Base-by-base conservation (phyloP, 2,329 filamentous ascomycete genomes). In the Hortaea werneckii region DNA sequence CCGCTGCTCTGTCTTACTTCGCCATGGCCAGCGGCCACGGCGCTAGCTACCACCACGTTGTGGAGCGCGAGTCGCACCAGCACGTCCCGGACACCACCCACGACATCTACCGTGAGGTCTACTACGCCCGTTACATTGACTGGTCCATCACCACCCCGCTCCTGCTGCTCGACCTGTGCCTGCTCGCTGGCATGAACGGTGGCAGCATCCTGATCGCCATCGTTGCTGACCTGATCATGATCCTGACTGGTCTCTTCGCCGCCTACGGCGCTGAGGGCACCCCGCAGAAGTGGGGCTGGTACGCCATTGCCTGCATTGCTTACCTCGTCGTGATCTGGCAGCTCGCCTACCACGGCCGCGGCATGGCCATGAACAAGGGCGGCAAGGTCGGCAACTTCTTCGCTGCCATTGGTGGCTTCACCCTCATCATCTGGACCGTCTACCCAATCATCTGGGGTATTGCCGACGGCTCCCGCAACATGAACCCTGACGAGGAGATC, bases 51-150 rank as follows among this genome's bases (percentile, higher is more conserved):
- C 76, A 80, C 62, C 75, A 80, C 58, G 72, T 72, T 56, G 58
- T 67, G 28, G 63, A 79, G 50, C 72, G 68, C 51, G 71, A 84
- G 50, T 64, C 66, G 38, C 75, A 85, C 67, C 78, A 85, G 59
- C 76, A 83, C 58, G 73, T 83, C 42, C 82, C 82, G 9, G 78
- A 86, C 61, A 82, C 81, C 13, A 62, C 71, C 53, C 68, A 78
- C 50, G 71, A 79, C 46, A 68, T 82, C 57, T 77, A 79, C 65
- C 60, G 60, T 54, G 53, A 63, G 53, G 75, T 94, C 45, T 87
- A 79, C 68, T 94, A 82, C 80, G 83, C 82, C 13, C 82, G 86
- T 57, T 94, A 89, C 60, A 69, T 92, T 12, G 86, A 92, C 66
- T 94, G 87, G 87, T 73, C 73, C 50, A 56, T 89, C 29, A 85